A percentile compares a stretch with the other conserved stretches of the same genome.
These are phyloP conservation scores for Geotrichum restrictum DNA, from an alignment of 1,139 yeast species.

Conservation along the genomic window DNA sequence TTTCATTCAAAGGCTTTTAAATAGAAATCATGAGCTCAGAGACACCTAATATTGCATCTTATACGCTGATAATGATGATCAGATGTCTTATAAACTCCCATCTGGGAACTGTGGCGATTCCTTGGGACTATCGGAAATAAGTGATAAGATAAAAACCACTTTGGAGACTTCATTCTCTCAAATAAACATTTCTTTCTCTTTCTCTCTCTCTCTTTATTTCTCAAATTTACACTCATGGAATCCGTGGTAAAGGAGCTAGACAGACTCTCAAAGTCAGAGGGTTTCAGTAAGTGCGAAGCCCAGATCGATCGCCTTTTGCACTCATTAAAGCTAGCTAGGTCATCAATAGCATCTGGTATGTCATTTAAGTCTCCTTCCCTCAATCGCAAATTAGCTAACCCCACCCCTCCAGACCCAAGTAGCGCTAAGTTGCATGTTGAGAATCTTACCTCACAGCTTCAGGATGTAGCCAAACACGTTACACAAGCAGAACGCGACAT, in stretches of 20 bases:
- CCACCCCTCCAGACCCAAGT: conserved; percentile 20
- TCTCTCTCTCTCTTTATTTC: too few species aligned
- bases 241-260: conserved; percentile 30
- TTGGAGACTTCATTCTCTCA: too few species aligned
- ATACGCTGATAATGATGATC: too few species aligned
- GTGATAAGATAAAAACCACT: too few species aligned
- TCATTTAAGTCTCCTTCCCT: neutral
- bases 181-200: too few species aligned
- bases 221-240: too few species aligned
- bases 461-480: conserved; percentile 11
- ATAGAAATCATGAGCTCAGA: too few species aligned
- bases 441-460: conserved; percentile 2
- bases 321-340: conserved; percentile 29
- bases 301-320: conserved; percentile 34
- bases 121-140: too few species aligned
- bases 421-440: neutral
- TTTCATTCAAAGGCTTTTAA: too few species aligned
- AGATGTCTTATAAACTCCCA: too few species aligned
- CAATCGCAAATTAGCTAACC: neutral
- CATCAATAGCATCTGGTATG: conserved; percentile 21
- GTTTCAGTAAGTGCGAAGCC: conserved; percentile 30
- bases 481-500: conserved; percentile 33
- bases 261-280: conserved; percentile 29
- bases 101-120: too few species aligned
- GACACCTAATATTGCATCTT: too few species aligned